Evolutionary conservation across 129 eudicot species (phyloP).

Genomic region (Lactuca saligna): DNA sequence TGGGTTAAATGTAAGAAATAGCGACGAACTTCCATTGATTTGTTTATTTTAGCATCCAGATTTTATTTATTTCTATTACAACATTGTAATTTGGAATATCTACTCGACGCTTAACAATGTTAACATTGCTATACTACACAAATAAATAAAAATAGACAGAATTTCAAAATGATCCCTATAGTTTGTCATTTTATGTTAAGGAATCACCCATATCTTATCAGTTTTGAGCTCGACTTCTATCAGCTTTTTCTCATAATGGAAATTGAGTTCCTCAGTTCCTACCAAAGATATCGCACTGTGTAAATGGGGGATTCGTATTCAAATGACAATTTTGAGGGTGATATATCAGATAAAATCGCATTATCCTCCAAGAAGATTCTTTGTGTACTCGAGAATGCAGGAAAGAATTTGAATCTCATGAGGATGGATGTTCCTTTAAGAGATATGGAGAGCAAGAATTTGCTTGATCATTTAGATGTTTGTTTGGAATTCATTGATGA

Average conservation of each 20-base stretch:
- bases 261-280: slow-evolving; percentile 53
- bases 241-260: slow-evolving; percentile 86
- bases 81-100: too few species aligned
- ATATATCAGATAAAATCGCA: slow-evolving; percentile 42
- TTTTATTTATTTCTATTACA: too few species aligned
- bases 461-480: slow-evolving; percentile 83
- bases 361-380: slow-evolving; percentile 51
- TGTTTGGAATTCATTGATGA: slow-evolving; percentile 88
- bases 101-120: too few species aligned
- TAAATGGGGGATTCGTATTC: slow-evolving; percentile 46
- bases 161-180: too few species aligned
- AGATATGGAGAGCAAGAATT: slow-evolving; percentile 85
- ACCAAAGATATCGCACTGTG: slow-evolving; percentile 66
- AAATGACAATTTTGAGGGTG: slow-evolving; percentile 29
- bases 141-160: too few species aligned
- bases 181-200: too few species aligned
- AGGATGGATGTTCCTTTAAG: slow-evolving; percentile 95
- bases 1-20: too few species aligned
- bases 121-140: too few species aligned
- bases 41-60: too few species aligned
- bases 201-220: slow-evolving; percentile 76
- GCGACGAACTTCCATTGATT: too few species aligned
- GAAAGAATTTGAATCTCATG: slow-evolving; percentile 73
- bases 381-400: slow-evolving; percentile 80
- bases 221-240: slow-evolving; percentile 86